These are phyloP conservation scores for Yarrowia sp. DNA, from an alignment of 805 yeast genomes.

Conservation along the genomic window DNA sequence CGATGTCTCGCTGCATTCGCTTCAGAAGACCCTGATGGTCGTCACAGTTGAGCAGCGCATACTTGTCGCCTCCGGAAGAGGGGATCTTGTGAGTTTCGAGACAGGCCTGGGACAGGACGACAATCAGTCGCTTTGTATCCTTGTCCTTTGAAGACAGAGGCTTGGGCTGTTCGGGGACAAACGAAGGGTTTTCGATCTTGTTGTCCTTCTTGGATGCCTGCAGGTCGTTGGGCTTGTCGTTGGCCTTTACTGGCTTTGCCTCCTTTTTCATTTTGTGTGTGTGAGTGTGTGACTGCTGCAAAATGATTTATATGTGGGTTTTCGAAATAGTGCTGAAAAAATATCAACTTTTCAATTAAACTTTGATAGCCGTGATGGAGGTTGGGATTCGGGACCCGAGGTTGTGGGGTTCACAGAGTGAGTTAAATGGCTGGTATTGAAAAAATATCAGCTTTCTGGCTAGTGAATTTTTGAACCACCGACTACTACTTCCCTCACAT, in stretches of 20 bases:
- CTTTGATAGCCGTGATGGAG: constrained; percentile 23
- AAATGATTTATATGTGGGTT: not conserved
- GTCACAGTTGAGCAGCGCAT: constrained; percentile 91
- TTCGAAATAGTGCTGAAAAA: constrained; percentile 16
- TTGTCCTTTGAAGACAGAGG: constrained; percentile 83
- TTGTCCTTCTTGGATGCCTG: constrained; percentile 31
- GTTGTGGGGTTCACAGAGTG: not conserved
- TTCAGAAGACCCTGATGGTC: constrained; percentile 95
- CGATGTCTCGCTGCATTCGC: constrained; percentile 95
- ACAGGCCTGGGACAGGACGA: constrained; percentile 94
- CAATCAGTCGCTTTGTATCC: constrained; percentile 79
- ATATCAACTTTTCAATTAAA: constrained; percentile 11
- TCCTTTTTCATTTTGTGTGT: constrained; percentile 15
- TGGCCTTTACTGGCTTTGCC: constrained; percentile 3
- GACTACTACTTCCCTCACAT: not conserved
- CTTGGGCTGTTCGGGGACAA: constrained; percentile 85
- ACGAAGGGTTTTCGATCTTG: constrained; percentile 52
- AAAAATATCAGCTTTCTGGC: no score
- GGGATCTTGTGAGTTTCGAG: constrained; percentile 85
- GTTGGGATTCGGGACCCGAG: not conserved
- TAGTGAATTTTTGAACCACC: not conserved
- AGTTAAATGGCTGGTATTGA: no score
- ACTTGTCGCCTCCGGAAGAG: constrained; percentile 84
- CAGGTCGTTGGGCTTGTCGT: constrained; percentile 35
- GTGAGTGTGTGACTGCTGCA: not conserved